Base-by-base conservation (phyloP, 192 early-diverging fungal species). In the Phlyctochytrium planicorne region DNA sequence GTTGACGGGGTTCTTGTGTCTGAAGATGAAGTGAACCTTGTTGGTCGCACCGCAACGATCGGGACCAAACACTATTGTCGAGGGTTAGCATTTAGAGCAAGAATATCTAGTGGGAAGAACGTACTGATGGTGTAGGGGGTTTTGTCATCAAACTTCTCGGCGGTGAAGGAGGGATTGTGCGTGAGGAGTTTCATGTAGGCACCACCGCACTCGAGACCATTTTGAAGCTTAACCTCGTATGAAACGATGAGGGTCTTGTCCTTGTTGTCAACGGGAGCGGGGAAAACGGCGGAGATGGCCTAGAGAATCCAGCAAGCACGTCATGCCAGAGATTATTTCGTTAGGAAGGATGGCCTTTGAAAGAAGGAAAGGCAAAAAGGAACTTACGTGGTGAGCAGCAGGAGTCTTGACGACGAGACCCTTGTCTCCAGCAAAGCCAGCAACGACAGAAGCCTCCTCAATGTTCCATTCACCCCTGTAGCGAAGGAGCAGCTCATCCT, bases 21-120 rank as follows among this genome's bases (percentile, higher is more conserved):
- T 83, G 85, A 92, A 93, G 72, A 96, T 96, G 53, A 96, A 89
- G 77, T 96, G 94, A 30, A 96, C 85, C 67, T 94, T 95, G 82
- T 90, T 92, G 75, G 88, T 90, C 52, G 84, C 64, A 36, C 94
- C 97, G 80, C 97, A 98, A 63, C 92, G 90, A 78, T 98, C 97
- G 34, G 97, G 97, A 34, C 94, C 94, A 79, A 96, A 96, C 94
- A 96, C 92, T 80, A 60, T 52, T 33, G 30, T 2, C 17, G n/a
- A n/a, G n/a, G 23, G 47, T 30, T 3, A 2, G 32, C 30, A 2
- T 27, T 29, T 12, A 33, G 20, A 24, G 47, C 14, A 30, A 67
- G 52, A 34, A 37, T 14, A 4, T 25, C 20, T 61, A 53, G 47
- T 30, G 29, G n/a, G 36, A 60, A n/a, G n/a, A 52, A 52, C 17